Conservation (phyloP, 345 rosid genomes). For the Eucalyptus decipiens region DNA sequence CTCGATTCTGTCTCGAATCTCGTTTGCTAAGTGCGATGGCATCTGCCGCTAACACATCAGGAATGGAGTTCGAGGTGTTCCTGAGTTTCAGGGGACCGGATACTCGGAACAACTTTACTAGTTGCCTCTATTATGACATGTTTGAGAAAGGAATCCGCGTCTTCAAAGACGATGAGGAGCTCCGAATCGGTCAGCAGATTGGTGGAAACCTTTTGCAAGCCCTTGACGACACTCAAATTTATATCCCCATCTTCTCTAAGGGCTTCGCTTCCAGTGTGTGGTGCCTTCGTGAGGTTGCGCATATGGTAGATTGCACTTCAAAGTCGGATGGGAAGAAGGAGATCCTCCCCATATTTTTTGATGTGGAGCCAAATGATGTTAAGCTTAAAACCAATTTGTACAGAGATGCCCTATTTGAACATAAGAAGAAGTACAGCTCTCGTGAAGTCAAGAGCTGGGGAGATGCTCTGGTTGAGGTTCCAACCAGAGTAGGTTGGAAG, state of each 20-base stretch:
- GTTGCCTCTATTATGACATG: neutral
- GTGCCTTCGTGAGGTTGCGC: too few relatives aligned
- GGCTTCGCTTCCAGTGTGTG: rapidly evolving
- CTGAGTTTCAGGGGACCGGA: neutral
- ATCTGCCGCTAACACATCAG: rapidly evolving
- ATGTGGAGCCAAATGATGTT: too few relatives aligned
- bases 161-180: too few relatives aligned
- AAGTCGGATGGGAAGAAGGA: too few relatives aligned
- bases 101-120: neutral
- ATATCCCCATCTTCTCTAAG: too few relatives aligned
- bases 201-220: too few relatives aligned
- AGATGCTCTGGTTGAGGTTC: neutral
- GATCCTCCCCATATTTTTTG: too few relatives aligned
- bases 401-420: too few relatives aligned
- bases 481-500: neutral
- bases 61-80: neutral
- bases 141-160: neutral
- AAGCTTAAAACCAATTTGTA: rapidly evolving
- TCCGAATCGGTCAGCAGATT: too few relatives aligned
- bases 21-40: neutral
- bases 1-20: neutral
- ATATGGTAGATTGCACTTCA: too few relatives aligned
- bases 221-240: too few relatives aligned
- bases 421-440: neutral
- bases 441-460: neutral